Evolutionary conservation across 2,329 filamentous ascomycete species (phyloP).

Genomic region (Myriosclerotinia curreyana): DNA sequence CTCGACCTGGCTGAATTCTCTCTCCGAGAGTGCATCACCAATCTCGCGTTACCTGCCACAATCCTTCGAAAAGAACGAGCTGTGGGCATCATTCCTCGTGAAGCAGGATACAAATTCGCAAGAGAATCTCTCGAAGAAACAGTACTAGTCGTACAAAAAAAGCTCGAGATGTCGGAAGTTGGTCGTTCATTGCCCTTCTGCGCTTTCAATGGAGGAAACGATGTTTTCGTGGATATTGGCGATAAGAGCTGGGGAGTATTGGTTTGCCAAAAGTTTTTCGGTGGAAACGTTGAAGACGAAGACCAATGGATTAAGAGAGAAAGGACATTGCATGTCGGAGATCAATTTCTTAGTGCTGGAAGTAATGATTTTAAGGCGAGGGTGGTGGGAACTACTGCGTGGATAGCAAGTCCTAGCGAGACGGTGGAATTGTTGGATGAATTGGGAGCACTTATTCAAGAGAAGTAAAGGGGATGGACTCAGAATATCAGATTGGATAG

Average conservation of each 20-base stretch:
- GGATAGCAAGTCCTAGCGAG: slow-evolving; percentile 91
- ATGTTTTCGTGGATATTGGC: slow-evolving; percentile 97
- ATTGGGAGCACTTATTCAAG: slow-evolving; percentile 53
- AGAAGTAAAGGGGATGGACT: not conserved
- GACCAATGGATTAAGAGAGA: slow-evolving; percentile 57
- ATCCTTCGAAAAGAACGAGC: slow-evolving; percentile 86
- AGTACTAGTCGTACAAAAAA: slow-evolving; percentile 89
- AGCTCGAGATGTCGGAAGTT: slow-evolving; percentile 75
- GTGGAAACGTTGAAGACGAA: slow-evolving; percentile 41
- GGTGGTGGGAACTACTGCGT: slow-evolving; percentile 88
- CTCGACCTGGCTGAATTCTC: slow-evolving; percentile 86
- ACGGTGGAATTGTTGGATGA: slow-evolving; percentile 89
- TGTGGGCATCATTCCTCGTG: slow-evolving; percentile 70
- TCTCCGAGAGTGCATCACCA: slow-evolving; percentile 74
- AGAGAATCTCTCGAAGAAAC: slow-evolving; percentile 94
- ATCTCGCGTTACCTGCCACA: slow-evolving; percentile 73
- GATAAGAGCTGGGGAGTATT: slow-evolving; percentile 96
- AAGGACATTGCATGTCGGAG: slow-evolving; percentile 88
- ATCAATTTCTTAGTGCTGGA: slow-evolving; percentile 93
- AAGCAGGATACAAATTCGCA: slow-evolving; percentile 64
- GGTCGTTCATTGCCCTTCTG: slow-evolving; percentile 78
- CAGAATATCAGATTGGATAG: not conserved
- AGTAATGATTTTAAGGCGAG: slow-evolving; percentile 97
- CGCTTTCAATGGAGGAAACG: slow-evolving; percentile 95
- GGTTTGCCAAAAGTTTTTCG: slow-evolving; percentile 89